Percentiles rank a stretch among this genome's conserved stretches.
Evolutionary conservation across 1,284 basidiomycete species (phyloP).

Genomic region (Pseudozyma tsukubaensis): DNA sequence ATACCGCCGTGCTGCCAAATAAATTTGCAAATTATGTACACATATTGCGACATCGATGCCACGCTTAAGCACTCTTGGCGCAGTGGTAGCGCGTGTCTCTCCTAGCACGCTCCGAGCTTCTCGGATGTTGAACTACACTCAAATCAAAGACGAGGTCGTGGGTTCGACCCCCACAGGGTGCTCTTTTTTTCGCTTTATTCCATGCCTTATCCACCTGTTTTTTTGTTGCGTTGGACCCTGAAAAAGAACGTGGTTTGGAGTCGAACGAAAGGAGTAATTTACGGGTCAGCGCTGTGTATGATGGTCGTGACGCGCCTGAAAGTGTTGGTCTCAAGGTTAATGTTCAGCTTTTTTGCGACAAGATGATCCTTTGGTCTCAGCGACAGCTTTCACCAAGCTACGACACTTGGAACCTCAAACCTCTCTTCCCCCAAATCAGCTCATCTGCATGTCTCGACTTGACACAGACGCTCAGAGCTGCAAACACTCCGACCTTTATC

Average conservation of each 20-base stretch:
- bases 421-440: no score
- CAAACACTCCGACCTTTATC: no score
- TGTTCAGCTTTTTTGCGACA: no score
- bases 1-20: no score
- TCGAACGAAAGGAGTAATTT: conserved; percentile 9
- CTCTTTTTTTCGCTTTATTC: conserved; percentile 15
- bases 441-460: no score
- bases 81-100: conserved; percentile 53
- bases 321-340: conserved; percentile 12
- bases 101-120: conserved; percentile 13
- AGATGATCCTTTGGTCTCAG: no score
- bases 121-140: not conserved
- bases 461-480: not conserved
- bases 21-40: no score
- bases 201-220: not conserved
- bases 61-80: conserved; percentile 40
- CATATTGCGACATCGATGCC: not conserved
- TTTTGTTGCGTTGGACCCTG: conserved; percentile 15
- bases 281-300: not conserved
- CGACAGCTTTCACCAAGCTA: no score
- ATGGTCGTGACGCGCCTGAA: conserved; percentile 1
- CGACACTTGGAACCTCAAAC: no score
- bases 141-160: conserved; percentile 44
- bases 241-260: not conserved
- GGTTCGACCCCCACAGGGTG: conserved; percentile 53